Evolutionary conservation across 1,139 yeast genomes (phyloP), one percentile per base, ranked within the genome.

Genomic region (Scheffersomyces segobiensis): DNA sequence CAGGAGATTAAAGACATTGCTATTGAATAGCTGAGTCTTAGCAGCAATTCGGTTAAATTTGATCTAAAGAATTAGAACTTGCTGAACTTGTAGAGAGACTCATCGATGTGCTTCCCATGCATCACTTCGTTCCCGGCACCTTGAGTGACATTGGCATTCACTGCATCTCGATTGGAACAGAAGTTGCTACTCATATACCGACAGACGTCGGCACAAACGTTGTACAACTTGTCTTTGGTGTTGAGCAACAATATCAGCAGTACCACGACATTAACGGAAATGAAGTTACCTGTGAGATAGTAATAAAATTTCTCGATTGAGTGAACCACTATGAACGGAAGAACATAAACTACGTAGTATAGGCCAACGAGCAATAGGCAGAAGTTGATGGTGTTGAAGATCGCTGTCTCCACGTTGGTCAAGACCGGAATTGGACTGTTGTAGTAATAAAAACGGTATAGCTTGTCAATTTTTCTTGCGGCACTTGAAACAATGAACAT

Each of bases 351-450:
- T 7, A 60, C 18, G 63, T 62, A 67, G 59, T 72, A 74, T 8
- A 63, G 12, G 3, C 63, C 55, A n/a, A 71, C 55, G 5, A 62
- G 17, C 20, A 69, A 42, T 8, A 71, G 32, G 17, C 60, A 46
- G 18, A 68, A 50, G 51, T 63, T 62, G 14, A 72, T 55, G 5
- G 63, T 32, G 56, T 71, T 69, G 59, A 73, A 68, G 5, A 66
- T 50, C 2, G 65, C 50, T 0, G 67, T 53, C 58, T 75, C 79
- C 1, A 67, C 67, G 3, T 58, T 62, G 2, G 74, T 64, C 59
- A 74, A 65, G 14, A 73, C 73, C 5, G 76, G 75, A 49, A 74
- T 63, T 5, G 78, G 78, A 10, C 69, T 60, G 53, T 61, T 67
- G 61, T 72, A 73, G 60, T 68, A 68, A 63, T 74, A 75, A 52